Evolutionary conservation across 2,329 filamentous ascomycete genomes (phyloP).

Genomic region (Amphichorda felina): DNA sequence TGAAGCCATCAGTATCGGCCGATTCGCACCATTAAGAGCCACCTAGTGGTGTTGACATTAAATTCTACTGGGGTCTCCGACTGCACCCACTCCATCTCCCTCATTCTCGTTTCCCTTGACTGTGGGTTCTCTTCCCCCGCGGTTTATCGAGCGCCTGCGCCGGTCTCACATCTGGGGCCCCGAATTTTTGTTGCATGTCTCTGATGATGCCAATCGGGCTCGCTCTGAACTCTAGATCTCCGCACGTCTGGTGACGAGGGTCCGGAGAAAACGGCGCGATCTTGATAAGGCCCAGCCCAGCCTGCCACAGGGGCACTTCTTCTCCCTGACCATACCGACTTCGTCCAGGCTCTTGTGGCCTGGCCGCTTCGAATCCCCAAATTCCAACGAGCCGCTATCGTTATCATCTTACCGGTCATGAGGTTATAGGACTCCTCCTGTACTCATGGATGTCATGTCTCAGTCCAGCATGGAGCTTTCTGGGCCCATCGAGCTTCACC

Average conservation of each 20-base stretch:
- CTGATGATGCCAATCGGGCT: not conserved
- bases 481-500: conserved; percentile 17
- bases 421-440: not conserved
- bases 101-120: not conserved
- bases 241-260: not conserved
- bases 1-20: not conserved
- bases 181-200: not conserved
- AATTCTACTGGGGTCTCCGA: not conserved
- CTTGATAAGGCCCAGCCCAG: too few species aligned
- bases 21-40: not conserved
- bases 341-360: too few species aligned
- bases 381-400: too few species aligned
- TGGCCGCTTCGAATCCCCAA: too few species aligned
- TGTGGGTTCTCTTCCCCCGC: not conserved
- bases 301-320: too few species aligned
- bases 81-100: not conserved
- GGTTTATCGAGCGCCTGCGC: too few species aligned
- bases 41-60: not conserved
- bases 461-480: conserved; percentile 13
- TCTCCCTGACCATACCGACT: too few species aligned
- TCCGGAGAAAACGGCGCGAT: too few species aligned
- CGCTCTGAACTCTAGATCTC: not conserved
- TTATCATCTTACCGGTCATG: not conserved
- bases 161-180: too few species aligned
- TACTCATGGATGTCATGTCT: conserved; percentile 7